Evolutionary conservation across 352 stramenopile species (phyloP).

Genomic region (Phytophthora citrophthora): DNA sequence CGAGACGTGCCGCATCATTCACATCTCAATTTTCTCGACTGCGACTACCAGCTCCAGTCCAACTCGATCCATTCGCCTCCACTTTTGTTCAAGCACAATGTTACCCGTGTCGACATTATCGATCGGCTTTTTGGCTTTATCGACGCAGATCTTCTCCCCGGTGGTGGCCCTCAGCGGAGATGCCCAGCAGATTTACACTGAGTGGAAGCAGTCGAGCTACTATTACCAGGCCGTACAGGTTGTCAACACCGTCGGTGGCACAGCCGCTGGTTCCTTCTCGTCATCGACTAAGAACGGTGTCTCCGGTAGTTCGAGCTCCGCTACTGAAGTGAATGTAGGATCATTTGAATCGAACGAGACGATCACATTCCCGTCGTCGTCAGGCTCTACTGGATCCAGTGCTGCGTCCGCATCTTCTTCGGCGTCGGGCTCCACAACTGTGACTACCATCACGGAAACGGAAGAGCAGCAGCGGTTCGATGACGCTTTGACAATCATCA

Average conservation of each 20-base stretch:
- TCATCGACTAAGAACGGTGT: slow-evolving; percentile 19
- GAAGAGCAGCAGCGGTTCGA: slow-evolving; percentile 64
- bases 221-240: slow-evolving; percentile 42
- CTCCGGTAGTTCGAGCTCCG: slow-evolving; percentile 20
- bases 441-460: slow-evolving; percentile 22
- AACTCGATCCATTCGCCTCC: neutral
- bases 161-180: slow-evolving; percentile 6
- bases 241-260: slow-evolving; percentile 29
- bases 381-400: slow-evolving; percentile 17
- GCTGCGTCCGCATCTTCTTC: slow-evolving; percentile 12
- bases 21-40: slow-evolving; percentile 43
- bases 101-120: slow-evolving; percentile 26
- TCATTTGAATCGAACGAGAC: slow-evolving; percentile 33
- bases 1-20: slow-evolving; percentile 12
- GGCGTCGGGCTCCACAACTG: slow-evolving; percentile 6
- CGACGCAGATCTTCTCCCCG: slow-evolving; percentile 16
- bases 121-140: slow-evolving; percentile 26
- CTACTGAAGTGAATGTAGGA: slow-evolving; percentile 4
- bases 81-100: slow-evolving; percentile 24
- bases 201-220: slow-evolving; percentile 48
- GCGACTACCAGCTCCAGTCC: slow-evolving; percentile 12
- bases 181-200: slow-evolving; percentile 32
- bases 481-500: slow-evolving; percentile 44
- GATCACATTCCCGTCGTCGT: slow-evolving; percentile 18
- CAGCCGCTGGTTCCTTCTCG: slow-evolving; percentile 20